Conservation (phyloP, 192 early-diverging fungal genomes). For the Borealophlyctis nickersoniae region DNA sequence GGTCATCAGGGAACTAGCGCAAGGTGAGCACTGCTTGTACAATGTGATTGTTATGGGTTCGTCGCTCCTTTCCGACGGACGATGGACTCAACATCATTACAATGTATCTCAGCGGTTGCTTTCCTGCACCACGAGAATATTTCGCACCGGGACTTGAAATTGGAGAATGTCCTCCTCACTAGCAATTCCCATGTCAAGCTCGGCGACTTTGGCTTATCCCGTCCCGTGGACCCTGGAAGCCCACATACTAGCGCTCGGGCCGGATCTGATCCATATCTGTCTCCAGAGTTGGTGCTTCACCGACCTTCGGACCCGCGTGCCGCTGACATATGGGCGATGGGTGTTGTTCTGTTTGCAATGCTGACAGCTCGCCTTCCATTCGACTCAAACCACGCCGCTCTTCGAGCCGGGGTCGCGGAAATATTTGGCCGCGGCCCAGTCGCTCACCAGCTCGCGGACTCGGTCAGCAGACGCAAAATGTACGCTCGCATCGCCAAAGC, state of each 20-base stretch:
- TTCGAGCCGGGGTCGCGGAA: not conserved
- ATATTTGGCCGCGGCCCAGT: not conserved
- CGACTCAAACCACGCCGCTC: not conserved
- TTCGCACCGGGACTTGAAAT: slow-evolving; percentile 40
- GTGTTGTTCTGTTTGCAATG: not conserved
- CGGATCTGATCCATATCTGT: not conserved
- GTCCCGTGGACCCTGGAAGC: not conserved
- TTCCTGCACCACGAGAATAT: slow-evolving; percentile 62
- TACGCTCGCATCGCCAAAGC: not conserved
- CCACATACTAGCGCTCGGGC: not conserved
- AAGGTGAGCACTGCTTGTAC: too few species aligned
- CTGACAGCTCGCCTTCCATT: not conserved
- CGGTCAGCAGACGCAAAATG: not conserved
- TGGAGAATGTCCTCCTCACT: slow-evolving; percentile 34
- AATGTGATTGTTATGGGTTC: too few species aligned
- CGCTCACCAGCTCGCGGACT: not conserved
- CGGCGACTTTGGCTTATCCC: slow-evolving; percentile 50
- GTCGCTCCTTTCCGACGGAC: too few species aligned
- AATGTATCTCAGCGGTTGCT: slow-evolving; percentile 28
- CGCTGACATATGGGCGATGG: slow-evolving; percentile 1
- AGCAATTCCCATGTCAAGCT: slow-evolving; percentile 50
- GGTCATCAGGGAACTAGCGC: not conserved
- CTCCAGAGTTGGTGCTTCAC: not conserved
- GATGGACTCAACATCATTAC: too few species aligned
- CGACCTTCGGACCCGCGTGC: not conserved